These are phyloP conservation scores for Phellinidium pouzarii DNA, from an alignment of 1,284 basidiomycete species.

Conservation along the genomic window DNA sequence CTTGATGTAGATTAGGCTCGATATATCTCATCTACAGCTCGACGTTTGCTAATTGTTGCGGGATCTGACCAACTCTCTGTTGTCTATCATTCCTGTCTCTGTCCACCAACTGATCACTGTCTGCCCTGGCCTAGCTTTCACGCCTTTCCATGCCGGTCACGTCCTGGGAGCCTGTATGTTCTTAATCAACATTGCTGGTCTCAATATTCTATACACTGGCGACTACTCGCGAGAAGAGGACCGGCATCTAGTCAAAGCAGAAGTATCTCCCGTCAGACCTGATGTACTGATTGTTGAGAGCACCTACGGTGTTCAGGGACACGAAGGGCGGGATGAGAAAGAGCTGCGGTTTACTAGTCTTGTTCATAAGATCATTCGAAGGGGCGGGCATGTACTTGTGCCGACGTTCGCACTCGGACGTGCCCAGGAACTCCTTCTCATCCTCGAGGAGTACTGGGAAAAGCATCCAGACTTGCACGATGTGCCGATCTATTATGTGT, in stretches of 20 bases:
- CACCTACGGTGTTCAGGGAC: conserved; percentile 93
- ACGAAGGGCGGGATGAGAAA: conserved; percentile 89
- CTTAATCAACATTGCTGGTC: conserved; percentile 93
- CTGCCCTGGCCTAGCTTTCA: conserved; percentile 89
- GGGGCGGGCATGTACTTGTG: conserved; percentile 91
- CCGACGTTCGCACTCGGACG: conserved; percentile 94
- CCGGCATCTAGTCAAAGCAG: conserved; percentile 93
- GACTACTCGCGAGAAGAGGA: conserved; percentile 99
- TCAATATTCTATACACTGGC: conserved; percentile 94
- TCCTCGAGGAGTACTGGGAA: conserved; percentile 98
- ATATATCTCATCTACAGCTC: conserved; percentile 42
- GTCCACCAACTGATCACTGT: conserved; percentile 94
- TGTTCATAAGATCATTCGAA: conserved; percentile 85
- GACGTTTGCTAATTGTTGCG: conserved; percentile 70
- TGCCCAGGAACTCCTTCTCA: conserved; percentile 91
- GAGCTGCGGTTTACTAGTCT: conserved; percentile 88
- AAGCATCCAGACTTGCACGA: conserved; percentile 93
- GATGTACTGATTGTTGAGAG: conserved; percentile 98
- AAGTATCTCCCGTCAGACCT: conserved; percentile 85
- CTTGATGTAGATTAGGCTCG: conserved; percentile 5
- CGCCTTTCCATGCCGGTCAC: conserved; percentile 96
- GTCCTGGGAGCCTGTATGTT: conserved; percentile 99
- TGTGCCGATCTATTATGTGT: conserved; percentile 96
- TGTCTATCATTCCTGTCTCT: conserved; percentile 91
- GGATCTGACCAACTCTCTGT: conserved; percentile 85